Evolutionary conservation across 352 stramenopile genomes (phyloP), one percentile per base, ranked within the genome.

Genomic region (Globisporangium polare): DNA sequence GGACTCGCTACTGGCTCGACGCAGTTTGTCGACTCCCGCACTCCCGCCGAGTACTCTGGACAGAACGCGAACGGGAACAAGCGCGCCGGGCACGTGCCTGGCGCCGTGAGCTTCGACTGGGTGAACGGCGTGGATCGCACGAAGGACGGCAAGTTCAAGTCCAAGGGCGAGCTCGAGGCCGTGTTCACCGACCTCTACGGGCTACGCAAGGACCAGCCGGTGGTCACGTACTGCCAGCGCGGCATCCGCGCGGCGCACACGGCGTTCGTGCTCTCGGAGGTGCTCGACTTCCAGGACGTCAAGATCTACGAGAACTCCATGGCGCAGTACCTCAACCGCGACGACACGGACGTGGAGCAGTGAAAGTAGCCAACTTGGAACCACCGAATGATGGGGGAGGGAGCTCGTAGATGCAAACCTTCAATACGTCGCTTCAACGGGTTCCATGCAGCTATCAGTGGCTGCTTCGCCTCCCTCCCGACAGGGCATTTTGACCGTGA

Each of bases 221-320:
- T 92, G 41, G 74, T 91, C 52, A 90, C 77, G 35, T 93, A 91
- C 67, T 93, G 83, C 62, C 83, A 93, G 58, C 68, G 77, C 4
- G 81, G 73, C 35, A 88, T 93, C 55, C 81, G 83, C 1, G 83
- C 79, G 1, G 78, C 83, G 2, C 80, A 90, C 62, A 75, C 75
- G 15, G 80, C 81, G 27, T 93, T 91, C 66, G 75, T 84, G 27
- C 65, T 93, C 29, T 68, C 89, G 58, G 80, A 89, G 49, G 67
- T 94, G 33, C 62, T 78, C 8, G 74, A 65, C 22, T 83, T 80
- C 51, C 37, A 75, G 33, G 62, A 78, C 49, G 78, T 86, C 24
- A 76, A 79, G 60, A 77, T 86, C 41, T 92, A 90, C 63, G 82
- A 90, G 63, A 68, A 86, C 69, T 92, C 82, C 47, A 94, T 94